Conservation (phyloP, 2,329 filamentous ascomycete species). For the Ophiostoma ulmi region DNA sequence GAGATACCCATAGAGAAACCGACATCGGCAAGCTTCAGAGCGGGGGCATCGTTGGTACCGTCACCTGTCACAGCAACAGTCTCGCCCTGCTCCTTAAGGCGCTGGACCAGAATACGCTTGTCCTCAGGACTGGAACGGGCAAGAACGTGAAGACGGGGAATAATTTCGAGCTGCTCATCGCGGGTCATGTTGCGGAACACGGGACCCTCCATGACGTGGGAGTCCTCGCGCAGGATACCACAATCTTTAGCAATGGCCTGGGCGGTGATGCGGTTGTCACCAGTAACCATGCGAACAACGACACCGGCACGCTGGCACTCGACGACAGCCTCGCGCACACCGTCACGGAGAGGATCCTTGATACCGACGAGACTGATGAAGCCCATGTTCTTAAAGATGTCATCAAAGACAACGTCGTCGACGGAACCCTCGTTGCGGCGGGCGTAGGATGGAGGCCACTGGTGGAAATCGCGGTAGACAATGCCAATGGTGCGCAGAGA, state of each 20-base stretch:
- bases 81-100: constrained; percentile 66
- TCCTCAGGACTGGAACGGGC: constrained; percentile 72
- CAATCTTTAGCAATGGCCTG: constrained; percentile 74
- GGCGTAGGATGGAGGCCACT: constrained; percentile 70
- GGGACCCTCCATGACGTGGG: constrained; percentile 71
- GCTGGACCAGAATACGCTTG: constrained; percentile 67
- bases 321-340: constrained; percentile 67
- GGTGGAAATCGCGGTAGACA: constrained; percentile 75
- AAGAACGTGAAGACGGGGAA: constrained; percentile 65
- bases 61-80: constrained; percentile 80
- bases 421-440: constrained; percentile 51
- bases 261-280: constrained; percentile 74
- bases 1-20: constrained; percentile 84
- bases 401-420: constrained; percentile 59
- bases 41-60: constrained; percentile 77
- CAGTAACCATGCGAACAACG: constrained; percentile 78
- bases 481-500: constrained; percentile 82
- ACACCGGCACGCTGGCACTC: constrained; percentile 72
- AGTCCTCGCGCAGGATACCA: constrained; percentile 64
- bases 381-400: constrained; percentile 62
- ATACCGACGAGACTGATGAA: constrained; percentile 71
- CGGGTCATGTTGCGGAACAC: constrained; percentile 68
- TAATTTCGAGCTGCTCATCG: constrained; percentile 59
- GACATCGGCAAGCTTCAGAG: constrained; percentile 74
- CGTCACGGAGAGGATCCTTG: constrained; percentile 71